These are phyloP conservation scores for Blastobotrys apis DNA, from an alignment of 1,139 yeast genomes.

Conservation along the genomic window DNA sequence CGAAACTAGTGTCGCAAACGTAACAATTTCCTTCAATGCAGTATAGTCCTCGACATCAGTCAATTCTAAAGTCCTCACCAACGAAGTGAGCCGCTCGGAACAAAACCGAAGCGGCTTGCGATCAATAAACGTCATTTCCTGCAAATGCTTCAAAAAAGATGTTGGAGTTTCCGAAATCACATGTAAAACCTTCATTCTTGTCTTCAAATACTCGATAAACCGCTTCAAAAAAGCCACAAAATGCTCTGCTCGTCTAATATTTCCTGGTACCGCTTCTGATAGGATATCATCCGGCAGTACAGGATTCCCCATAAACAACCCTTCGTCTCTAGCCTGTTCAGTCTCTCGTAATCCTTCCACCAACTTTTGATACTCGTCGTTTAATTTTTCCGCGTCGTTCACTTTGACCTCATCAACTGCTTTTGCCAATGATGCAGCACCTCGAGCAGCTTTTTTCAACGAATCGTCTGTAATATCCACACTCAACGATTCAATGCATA, in stretches of 20 bases:
- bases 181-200: slow-evolving; percentile 95
- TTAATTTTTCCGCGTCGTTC: slow-evolving; percentile 77
- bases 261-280: slow-evolving; percentile 95
- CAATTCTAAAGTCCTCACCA: slow-evolving; percentile 85
- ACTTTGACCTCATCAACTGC: slow-evolving; percentile 80
- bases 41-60: slow-evolving; percentile 86
- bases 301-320: slow-evolving; percentile 82
- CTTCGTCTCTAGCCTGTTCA: slow-evolving; percentile 71
- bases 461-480: slow-evolving; percentile 84
- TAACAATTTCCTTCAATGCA: slow-evolving; percentile 91
- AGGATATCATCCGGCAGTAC: slow-evolving; percentile 78
- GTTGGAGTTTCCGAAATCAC: slow-evolving; percentile 96
- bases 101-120: slow-evolving; percentile 87
- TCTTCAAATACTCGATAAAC: slow-evolving; percentile 88
- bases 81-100: slow-evolving; percentile 80
- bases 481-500: slow-evolving; percentile 91
- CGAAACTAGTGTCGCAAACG: slow-evolving; percentile 92
- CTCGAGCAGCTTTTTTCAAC: slow-evolving; percentile 69
- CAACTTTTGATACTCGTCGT: slow-evolving; percentile 83
- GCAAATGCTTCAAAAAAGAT: slow-evolving; percentile 85
- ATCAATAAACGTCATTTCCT: slow-evolving; percentile 89
- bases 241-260: slow-evolving; percentile 94
- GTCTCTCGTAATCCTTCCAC: slow-evolving; percentile 85
- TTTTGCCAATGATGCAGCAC: slow-evolving; percentile 70
- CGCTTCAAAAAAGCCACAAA: slow-evolving; percentile 88